Evolutionary conservation across 78 protist genomes (phyloP), one percentile per base, ranked within the genome.

Genomic region (Goniomonas avonlea): DNA sequence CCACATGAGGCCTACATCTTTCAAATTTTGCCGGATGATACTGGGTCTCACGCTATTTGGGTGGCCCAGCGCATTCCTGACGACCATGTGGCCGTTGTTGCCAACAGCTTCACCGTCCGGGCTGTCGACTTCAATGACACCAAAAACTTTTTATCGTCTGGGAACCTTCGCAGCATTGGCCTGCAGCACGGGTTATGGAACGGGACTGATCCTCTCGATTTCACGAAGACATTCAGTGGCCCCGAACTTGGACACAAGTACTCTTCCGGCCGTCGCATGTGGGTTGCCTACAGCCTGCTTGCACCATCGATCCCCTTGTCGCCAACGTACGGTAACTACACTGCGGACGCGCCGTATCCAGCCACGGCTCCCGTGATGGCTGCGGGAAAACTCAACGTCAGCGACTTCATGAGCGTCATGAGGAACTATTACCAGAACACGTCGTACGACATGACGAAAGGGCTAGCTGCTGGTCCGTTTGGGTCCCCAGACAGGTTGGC

Each of bases 1-100:
- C 73, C 80, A 23, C 3, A 25, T 34, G 82, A 76, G 66, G 83
- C 47, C 29, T 76, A 25, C 37, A 63, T 85, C 32, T 85, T 85
- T 75, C 89, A 85, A 58, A 32, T 81, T 17, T 47, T 71, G n/a
- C 82, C 82, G 35, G 82, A 70, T n/a, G 32, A 39, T 1, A 32
- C 81, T 1, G 77, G 82, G 18, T 18, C 31, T 20, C 38, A 4
- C 13, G 80, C 89, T 15, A 25, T 85, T 21, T 80, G 84, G 89
- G 89, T 31, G 4, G 89, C 89, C 18, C 84, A 80, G 77, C 59
- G 84, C 25, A 70, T 85, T 8, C 89, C 89, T 1, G 89, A 79
- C 39, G 74, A 34, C 37, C 74, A 66, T 27, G 71, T 59, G 20
- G 59, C 58, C 23, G 79, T 65, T n/a, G 73, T 68, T 8, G 73